Conservation (phyloP, 805 yeast genomes). For the Kodamaea fukazawae region DNA sequence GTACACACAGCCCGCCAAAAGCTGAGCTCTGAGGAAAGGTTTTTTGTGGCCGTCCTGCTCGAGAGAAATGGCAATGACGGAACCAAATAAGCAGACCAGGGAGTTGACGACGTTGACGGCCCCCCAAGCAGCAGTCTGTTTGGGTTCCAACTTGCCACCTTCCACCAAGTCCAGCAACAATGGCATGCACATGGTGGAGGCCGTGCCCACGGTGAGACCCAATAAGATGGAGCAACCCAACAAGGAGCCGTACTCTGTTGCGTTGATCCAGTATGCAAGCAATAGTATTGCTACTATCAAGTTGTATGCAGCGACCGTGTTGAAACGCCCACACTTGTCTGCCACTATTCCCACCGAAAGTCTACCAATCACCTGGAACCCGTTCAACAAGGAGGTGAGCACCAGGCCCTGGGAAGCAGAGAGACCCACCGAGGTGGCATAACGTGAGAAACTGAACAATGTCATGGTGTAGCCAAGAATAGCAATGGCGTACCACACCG, state of each 20-base stretch:
- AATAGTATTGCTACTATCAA: slow-evolving; percentile 23
- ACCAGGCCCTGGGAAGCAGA: slow-evolving; percentile 28
- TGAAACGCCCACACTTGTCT: slow-evolving; percentile 47
- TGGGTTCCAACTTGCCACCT: slow-evolving; percentile 11
- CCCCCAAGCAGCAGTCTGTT: slow-evolving; percentile 42
- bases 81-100: slow-evolving; percentile 42
- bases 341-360: slow-evolving; percentile 46
- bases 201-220: slow-evolving; percentile 32
- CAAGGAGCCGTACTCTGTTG: slow-evolving; percentile 28
- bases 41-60: slow-evolving; percentile 4
- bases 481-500: slow-evolving; percentile 36
- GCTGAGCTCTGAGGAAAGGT: slow-evolving; percentile 59
- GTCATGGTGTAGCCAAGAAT: slow-evolving; percentile 35
- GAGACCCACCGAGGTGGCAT: slow-evolving; percentile 44
- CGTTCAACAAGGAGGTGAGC: slow-evolving; percentile 38
- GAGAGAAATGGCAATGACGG: slow-evolving; percentile 53
- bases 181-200: slow-evolving; percentile 20
- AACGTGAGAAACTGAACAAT: slow-evolving; percentile 37
- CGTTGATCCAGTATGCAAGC: slow-evolving; percentile 40
- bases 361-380: slow-evolving; percentile 49
- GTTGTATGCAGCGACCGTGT: slow-evolving; percentile 25
- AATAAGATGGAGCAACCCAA: slow-evolving; percentile 28
- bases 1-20: slow-evolving; percentile 54
- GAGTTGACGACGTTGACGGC: slow-evolving; percentile 32
- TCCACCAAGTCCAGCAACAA: slow-evolving; percentile 9